Conservation (phyloP, 768 basidiomycete genomes). For the Trametes gibbosa region DNA sequence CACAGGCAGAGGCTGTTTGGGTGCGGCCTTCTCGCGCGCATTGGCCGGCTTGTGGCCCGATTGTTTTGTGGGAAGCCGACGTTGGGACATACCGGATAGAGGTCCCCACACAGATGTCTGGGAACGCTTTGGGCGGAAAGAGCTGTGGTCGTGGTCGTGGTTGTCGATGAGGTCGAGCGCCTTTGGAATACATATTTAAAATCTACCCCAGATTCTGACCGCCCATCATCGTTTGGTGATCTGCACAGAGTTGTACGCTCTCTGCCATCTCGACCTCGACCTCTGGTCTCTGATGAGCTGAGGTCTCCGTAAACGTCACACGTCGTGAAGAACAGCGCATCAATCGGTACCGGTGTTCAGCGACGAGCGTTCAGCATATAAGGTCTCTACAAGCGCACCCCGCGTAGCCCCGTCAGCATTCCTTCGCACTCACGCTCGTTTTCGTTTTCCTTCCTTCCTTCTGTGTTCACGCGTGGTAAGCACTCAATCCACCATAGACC, state of each 20-base stretch:
- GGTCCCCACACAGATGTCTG: background rate
- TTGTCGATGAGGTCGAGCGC: background rate
- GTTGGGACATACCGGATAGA: too few species aligned
- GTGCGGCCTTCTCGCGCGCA: slow-evolving; percentile 9
- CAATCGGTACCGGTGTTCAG: background rate
- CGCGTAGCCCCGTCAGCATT: slow-evolving; percentile 7
- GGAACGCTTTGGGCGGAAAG: slow-evolving; percentile 8
- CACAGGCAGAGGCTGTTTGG: slow-evolving; percentile 31
- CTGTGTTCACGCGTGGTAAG: background rate
- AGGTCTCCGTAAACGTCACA: slow-evolving; percentile 1
- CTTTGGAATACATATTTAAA: too few species aligned
- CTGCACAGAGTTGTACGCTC: slow-evolving; percentile 1
- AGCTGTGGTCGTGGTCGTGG: background rate
- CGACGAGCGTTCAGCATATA: too few species aligned
- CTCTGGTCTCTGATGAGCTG: slow-evolving; percentile 16
- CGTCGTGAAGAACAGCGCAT: slow-evolving; percentile 17
- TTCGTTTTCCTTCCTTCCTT: background rate
- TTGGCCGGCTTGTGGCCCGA: background rate
- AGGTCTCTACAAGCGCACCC: background rate
- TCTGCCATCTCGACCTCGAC: slow-evolving; percentile 3
- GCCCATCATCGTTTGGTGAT: slow-evolving; percentile 1
- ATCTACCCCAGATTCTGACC: background rate
- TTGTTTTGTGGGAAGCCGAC: background rate
- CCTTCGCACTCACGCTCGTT: slow-evolving; percentile 6
- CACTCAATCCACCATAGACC: background rate